These are phyloP conservation scores for Phialophora chinensis DNA, from an alignment of 2,329 filamentous ascomycete genomes.

Conservation along the genomic window DNA sequence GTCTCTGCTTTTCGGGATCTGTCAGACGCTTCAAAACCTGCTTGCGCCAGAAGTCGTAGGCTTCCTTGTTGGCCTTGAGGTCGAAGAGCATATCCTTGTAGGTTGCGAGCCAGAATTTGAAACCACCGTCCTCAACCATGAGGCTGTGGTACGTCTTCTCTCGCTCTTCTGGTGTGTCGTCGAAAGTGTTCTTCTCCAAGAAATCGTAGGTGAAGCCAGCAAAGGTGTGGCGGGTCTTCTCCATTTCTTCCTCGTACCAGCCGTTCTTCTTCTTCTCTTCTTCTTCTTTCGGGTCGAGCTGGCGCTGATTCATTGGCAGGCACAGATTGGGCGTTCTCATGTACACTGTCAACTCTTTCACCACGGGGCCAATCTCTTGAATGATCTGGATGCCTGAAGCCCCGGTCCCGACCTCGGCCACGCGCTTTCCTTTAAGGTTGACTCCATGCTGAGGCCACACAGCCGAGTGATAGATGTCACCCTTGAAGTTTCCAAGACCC, in stretches of 20 bases:
- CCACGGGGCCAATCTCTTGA: conserved; percentile 35
- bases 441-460: conserved; percentile 65
- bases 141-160: conserved; percentile 57
- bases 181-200: conserved; percentile 61
- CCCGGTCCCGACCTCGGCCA: conserved; percentile 69
- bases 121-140: conserved; percentile 59
- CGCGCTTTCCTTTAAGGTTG: conserved; percentile 64
- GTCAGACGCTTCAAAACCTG: conserved; percentile 59
- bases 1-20: conserved; percentile 56
- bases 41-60: conserved; percentile 62
- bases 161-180: conserved; percentile 59
- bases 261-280: conserved; percentile 59
- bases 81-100: conserved; percentile 61
- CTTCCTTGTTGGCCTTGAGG: conserved; percentile 58
- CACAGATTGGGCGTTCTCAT: conserved; percentile 68
- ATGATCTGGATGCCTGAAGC: conserved; percentile 54
- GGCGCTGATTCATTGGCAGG: conserved; percentile 63
- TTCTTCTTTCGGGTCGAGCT: conserved; percentile 60
- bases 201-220: conserved; percentile 67
- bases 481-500: conserved; percentile 64
- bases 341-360: conserved; percentile 49
- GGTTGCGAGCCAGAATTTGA: conserved; percentile 60
- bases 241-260: conserved; percentile 58
- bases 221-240: conserved; percentile 59
- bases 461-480: conserved; percentile 65